A percentile compares a stretch with the other conserved stretches of the same genome.
phyloP scores from a whole-genome alignment of 306 rosid species.

The Sesbania bispinosa region DNA sequence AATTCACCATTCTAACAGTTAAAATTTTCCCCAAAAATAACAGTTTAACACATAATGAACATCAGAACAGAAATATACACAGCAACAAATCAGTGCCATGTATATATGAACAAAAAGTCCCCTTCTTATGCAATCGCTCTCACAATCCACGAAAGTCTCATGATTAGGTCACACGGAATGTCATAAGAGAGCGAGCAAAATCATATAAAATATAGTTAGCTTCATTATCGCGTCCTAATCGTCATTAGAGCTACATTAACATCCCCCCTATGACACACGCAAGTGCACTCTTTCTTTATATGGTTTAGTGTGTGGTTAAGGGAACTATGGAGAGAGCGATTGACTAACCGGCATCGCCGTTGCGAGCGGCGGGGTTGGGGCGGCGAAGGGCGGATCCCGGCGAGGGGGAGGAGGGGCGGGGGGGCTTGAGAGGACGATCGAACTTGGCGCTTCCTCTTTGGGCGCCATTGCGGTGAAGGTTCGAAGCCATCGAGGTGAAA shows the following conservation, averaged over 20 bases:
- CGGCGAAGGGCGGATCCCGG: slow-evolving; percentile 44
- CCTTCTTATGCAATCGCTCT: background rate
- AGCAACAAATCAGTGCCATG: background rate
- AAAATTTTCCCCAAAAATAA: background rate
- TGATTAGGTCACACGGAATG: slow-evolving; percentile 2
- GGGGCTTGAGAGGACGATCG: slow-evolving; percentile 38
- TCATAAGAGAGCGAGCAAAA: background rate
- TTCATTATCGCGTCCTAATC: slow-evolving; percentile 20
- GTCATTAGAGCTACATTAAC: slow-evolving; percentile 20
- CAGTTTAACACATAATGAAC: background rate
- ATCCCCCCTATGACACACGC: background rate
- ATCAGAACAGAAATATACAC: slow-evolving; percentile 4
- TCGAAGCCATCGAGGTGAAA: slow-evolving; percentile 31
- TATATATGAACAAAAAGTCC: background rate
- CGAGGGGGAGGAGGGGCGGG: slow-evolving; percentile 31
- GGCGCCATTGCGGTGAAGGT: slow-evolving; percentile 32
- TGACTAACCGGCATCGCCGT: slow-evolving; percentile 43
- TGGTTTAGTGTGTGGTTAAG: background rate
- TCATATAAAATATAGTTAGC: background rate
- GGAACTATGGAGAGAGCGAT: background rate
- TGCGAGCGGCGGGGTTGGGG: slow-evolving; percentile 26
- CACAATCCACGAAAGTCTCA: background rate
- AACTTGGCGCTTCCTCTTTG: slow-evolving; percentile 40
- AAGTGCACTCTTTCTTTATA: background rate
- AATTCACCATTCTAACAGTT: background rate